Conservation (phyloP, 2,329 filamentous ascomycete species). For the Diaporthe ampelina region DNA sequence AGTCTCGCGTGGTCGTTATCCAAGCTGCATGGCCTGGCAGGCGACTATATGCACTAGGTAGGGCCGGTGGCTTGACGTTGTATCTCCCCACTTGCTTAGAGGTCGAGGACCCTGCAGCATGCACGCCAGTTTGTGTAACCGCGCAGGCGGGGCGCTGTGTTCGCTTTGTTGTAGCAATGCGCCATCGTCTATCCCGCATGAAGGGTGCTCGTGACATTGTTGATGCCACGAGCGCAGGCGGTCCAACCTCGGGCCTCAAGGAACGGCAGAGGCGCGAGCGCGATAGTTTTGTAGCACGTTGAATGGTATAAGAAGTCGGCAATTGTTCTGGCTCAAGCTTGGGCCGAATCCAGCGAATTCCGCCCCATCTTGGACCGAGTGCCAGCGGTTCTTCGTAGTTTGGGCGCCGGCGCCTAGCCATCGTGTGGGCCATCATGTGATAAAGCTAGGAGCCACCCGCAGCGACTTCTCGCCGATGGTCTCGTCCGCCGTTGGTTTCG, state of each 20-base stretch:
- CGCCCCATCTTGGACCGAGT: too few species aligned
- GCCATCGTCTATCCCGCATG: slow-evolving; percentile 23
- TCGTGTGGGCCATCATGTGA: not conserved
- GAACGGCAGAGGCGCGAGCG: not conserved
- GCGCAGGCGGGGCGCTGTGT: slow-evolving; percentile 7
- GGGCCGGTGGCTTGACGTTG: slow-evolving; percentile 20
- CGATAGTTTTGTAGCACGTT: not conserved
- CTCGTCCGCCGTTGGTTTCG: not conserved
- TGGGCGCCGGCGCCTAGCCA: not conserved
- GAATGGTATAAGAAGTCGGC: too few species aligned
- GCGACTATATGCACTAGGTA: slow-evolving; percentile 17
- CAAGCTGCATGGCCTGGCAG: not conserved
- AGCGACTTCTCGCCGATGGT: not conserved
- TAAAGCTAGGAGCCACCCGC: not conserved
- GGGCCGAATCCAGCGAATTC: not conserved
- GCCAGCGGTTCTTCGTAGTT: not conserved
- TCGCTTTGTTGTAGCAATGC: slow-evolving; percentile 13
- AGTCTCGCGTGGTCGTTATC: not conserved
- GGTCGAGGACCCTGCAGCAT: slow-evolving; percentile 44
- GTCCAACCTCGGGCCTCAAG: too few species aligned
- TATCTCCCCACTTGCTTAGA: slow-evolving; percentile 29
- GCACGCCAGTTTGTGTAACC: slow-evolving; percentile 48
- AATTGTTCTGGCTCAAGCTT: not conserved
- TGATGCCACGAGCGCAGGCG: not conserved
- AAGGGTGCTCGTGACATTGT: not conserved